A percentile compares a stretch with the other conserved stretches of the same genome.
phyloP scores from a whole-genome alignment of 139 green algal genomes.

The Coelastrella sp. region DNA sequence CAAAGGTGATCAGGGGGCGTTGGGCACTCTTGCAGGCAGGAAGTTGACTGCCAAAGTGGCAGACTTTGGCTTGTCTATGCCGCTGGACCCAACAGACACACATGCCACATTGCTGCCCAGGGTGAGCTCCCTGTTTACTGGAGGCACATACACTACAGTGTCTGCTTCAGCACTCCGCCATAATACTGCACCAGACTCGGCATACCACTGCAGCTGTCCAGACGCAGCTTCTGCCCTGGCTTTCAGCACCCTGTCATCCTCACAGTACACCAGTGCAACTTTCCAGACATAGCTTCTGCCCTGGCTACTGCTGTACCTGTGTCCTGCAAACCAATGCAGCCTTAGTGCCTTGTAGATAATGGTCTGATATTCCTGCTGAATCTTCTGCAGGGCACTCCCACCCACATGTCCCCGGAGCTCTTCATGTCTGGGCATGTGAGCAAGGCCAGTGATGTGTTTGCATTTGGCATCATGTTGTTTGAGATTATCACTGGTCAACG shows the following conservation, averaged over 20 bases:
- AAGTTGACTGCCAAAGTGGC: conserved; percentile 38
- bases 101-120: conserved; percentile 30
- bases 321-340: too few species aligned
- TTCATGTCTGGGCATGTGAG: conserved; percentile 41
- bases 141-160: too few species aligned
- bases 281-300: too few species aligned
- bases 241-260: too few species aligned
- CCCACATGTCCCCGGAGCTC: conserved; percentile 48
- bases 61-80: conserved; percentile 46
- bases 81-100: conserved; percentile 25
- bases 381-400: conserved; percentile 41
- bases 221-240: too few species aligned
- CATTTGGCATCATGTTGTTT: conserved; percentile 47
- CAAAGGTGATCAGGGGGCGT: neutral
- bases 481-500: conserved; percentile 38
- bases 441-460: conserved; percentile 50
- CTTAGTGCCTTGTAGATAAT: too few species aligned
- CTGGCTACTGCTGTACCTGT: too few species aligned
- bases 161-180: too few species aligned
- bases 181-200: too few species aligned
- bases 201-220: too few species aligned
- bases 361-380: neutral
- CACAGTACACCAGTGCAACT: too few species aligned
- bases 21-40: neutral
- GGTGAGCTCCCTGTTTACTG: too few species aligned